Evolutionary conservation across 805 yeast genomes (phyloP).

Genomic region (Metschnikowia similis): DNA sequence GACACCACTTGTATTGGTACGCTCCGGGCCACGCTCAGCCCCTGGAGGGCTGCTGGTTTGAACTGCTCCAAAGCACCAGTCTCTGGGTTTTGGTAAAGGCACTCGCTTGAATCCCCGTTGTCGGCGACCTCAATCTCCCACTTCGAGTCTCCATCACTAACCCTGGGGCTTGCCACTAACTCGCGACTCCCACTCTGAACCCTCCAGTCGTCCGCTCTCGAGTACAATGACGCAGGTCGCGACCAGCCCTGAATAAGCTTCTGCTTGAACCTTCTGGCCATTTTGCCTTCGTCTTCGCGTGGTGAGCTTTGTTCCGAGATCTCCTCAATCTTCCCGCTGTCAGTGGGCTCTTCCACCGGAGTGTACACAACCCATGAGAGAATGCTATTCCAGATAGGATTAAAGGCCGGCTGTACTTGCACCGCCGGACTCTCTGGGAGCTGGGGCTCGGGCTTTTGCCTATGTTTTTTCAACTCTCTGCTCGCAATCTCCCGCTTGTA

Average conservation of each 20-base stretch:
- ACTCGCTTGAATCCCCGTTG: slow-evolving; percentile 22
- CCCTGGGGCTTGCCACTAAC: neutral
- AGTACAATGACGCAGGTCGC: neutral
- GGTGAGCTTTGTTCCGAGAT: slow-evolving; percentile 9
- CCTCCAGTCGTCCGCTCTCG: neutral
- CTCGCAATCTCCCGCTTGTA: slow-evolving; percentile 3
- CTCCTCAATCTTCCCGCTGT: slow-evolving; percentile 9
- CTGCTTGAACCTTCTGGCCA: neutral
- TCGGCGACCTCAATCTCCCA: slow-evolving; percentile 26
- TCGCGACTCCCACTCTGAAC: neutral
- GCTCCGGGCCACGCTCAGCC: slow-evolving; percentile 1
- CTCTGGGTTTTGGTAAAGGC: slow-evolving; percentile 28
- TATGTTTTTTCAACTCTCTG: neutral
- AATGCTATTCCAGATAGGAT: slow-evolving; percentile 36
- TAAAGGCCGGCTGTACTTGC: slow-evolving; percentile 14
- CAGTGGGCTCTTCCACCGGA: neutral
- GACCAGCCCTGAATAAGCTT: slow-evolving; percentile 1
- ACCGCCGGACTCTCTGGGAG: neutral
- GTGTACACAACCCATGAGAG: slow-evolving; percentile 34
- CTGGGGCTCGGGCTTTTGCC: neutral
- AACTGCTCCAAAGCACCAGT: slow-evolving; percentile 28
- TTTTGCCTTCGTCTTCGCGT: neutral
- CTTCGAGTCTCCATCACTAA: slow-evolving; percentile 16
- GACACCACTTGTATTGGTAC: slow-evolving; percentile 11
- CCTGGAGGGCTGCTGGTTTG: slow-evolving; percentile 5